phyloP scores from a whole-genome alignment of 2,329 filamentous ascomycete species.

The Monilinia vaccinii-corymbosi region DNA sequence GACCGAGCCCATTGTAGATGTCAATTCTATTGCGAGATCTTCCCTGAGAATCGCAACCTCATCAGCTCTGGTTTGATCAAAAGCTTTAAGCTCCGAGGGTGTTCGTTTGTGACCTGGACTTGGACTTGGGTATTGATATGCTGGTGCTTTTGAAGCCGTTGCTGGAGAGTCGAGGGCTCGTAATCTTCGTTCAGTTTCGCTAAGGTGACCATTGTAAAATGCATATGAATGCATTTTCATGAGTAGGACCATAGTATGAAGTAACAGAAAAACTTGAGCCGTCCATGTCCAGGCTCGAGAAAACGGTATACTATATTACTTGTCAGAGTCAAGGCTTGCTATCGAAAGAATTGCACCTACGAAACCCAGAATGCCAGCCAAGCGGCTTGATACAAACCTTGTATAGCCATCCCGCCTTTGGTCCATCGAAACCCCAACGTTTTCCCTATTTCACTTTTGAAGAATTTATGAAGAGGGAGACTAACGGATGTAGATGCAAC shows the following conservation, averaged over 20 bases:
- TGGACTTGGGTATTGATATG: constrained; percentile 61
- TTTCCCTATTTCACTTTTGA: constrained; percentile 43
- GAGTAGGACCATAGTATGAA: constrained; percentile 82
- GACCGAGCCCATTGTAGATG: constrained; percentile 78
- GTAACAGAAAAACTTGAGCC: constrained; percentile 84
- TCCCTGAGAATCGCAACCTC: constrained; percentile 59
- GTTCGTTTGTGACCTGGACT: constrained; percentile 17
- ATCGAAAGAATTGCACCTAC: constrained; percentile 30
- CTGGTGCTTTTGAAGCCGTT: constrained; percentile 58
- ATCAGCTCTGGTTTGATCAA: constrained; percentile 27
- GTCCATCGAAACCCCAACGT: constrained; percentile 59
- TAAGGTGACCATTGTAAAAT: constrained; percentile 95
- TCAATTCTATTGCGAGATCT: constrained; percentile 82
- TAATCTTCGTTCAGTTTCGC: constrained; percentile 75
- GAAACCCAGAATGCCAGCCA: constrained; percentile 81
- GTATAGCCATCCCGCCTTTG: constrained; percentile 67
- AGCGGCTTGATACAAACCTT: constrained; percentile 68
- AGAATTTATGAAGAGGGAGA: constrained; percentile 63
- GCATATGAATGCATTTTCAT: constrained; percentile 99
- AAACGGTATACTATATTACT: constrained; percentile 61
- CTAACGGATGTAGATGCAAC: constrained; percentile 63
- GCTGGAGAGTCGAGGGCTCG: constrained; percentile 69
- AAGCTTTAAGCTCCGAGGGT: constrained; percentile 19
- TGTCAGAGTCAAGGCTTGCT: neutral
- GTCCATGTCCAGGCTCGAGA: constrained; percentile 91